Evolutionary conservation across 768 basidiomycete genomes (phyloP), one percentile per base, ranked within the genome.

Genomic region (Punctularia strigosozonata): DNA sequence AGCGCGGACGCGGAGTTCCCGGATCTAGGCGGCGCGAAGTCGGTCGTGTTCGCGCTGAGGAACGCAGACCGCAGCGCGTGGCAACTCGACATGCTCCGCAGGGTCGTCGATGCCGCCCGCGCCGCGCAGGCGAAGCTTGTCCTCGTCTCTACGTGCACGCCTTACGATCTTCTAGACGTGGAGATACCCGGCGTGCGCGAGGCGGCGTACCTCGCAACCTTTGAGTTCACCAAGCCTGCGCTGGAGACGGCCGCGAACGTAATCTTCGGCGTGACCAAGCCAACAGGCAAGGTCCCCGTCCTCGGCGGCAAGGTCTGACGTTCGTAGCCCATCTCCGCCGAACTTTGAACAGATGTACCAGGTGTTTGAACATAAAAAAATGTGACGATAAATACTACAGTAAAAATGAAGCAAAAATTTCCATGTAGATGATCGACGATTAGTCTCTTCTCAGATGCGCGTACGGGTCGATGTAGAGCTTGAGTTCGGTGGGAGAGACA

Each of bases 141-240:
- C 10, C 13, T 34, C 12, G 43, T 82, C 0, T 66, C 74, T 15
- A 78, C 73, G 25, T 78, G 78, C 49, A 71, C 67, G n/a, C 80
- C 80, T 21, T 83, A 81, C 46, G 79, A 82, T 44, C 41, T 77
- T 8, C 55, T 64, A 12, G 55, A 50, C 6, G 47, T 54, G 12
- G 42, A 30, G 4, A 50, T 56, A 8, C 43, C 47, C 4, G 49
- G 49, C 2, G 50, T 45, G 44, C 53, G 55, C 0, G 56, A 32
- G 4, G 43, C 48, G 5, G 43, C 61, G 18, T 71, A 65, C 25
- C 45, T 80, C 3, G 68, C 62, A 14, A 72, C 71, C 31, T 79
- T 74, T 51, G 79, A 82, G 52, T 75, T 71, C 43, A 80, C 77
- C 1, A 45, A 52, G 1, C 54, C 62, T 1, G 79, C 71, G 5